Percentiles rank a stretch among this genome's conserved stretches.
These are phyloP conservation scores for Diospyros kaki DNA, from an alignment of 148 eudicot genomes.

Conservation along the genomic window DNA sequence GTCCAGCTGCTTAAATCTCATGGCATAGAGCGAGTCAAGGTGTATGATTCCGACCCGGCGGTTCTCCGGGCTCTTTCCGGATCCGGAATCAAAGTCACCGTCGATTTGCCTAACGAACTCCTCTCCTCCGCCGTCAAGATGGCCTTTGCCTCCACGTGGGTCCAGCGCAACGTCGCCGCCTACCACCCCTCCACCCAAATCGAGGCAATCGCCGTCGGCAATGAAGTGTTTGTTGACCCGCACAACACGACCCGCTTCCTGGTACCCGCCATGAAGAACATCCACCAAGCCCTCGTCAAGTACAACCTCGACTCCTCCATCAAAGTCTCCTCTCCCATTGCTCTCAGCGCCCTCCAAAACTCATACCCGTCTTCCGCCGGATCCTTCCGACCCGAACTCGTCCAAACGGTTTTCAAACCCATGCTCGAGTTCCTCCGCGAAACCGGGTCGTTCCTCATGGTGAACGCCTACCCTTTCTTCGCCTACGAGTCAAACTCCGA, in stretches of 20 bases:
- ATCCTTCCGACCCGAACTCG: conserved; percentile 49
- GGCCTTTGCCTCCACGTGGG: conserved; percentile 61
- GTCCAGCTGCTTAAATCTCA: conserved; percentile 55
- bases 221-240: conserved; percentile 82
- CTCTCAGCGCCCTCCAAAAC: conserved; percentile 51
- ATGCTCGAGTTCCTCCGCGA: conserved; percentile 56
- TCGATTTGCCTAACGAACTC: conserved; percentile 76
- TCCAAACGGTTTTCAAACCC: conserved; percentile 60
- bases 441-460: conserved; percentile 66
- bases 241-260: conserved; percentile 56
- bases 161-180: conserved; percentile 47
- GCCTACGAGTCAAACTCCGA: conserved; percentile 80
- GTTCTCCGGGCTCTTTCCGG: conserved; percentile 61
- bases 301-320: conserved; percentile 34
- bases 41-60: conserved; percentile 78
- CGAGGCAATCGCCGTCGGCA: conserved; percentile 79
- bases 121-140: conserved; percentile 52
- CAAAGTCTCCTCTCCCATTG: conserved; percentile 82
- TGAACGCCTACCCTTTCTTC: conserved; percentile 84
- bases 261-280: conserved; percentile 66
- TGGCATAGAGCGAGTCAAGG: conserved; percentile 54
- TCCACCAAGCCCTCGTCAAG: conserved; percentile 48
- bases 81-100: conserved; percentile 56
- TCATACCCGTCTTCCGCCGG: conserved; percentile 90
- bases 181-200: conserved; percentile 65